A percentile compares a stretch with the other conserved stretches of the same genome.
Conservation (phyloP, 2,329 filamentous ascomycete species). For the Raffaelea albimanens region DNA sequence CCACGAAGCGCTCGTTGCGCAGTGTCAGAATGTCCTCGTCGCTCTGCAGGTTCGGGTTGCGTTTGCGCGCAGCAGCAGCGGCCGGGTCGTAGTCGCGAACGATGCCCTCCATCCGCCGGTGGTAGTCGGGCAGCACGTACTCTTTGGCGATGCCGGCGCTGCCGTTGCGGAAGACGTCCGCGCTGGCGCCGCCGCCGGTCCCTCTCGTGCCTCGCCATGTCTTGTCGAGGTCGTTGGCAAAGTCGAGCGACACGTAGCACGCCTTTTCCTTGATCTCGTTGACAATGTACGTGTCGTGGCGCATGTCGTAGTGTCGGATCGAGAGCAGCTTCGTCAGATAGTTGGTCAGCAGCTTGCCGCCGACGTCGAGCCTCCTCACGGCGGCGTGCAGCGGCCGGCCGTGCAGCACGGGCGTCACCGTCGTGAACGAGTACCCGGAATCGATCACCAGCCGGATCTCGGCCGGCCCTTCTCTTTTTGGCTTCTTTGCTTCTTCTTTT, state of each 20-base stretch:
- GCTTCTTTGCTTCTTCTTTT: no score
- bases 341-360: constrained; percentile 89
- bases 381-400: constrained; percentile 73
- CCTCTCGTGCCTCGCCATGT: constrained; percentile 65
- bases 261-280: constrained; percentile 92
- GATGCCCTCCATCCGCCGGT: constrained; percentile 51
- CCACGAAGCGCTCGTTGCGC: constrained; percentile 82
- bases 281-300: constrained; percentile 85
- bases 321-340: constrained; percentile 85
- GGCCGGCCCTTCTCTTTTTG: no score
- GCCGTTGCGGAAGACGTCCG: constrained; percentile 34
- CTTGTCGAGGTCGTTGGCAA: constrained; percentile 66
- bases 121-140: constrained; percentile 81
- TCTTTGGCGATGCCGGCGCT: constrained; percentile 64
- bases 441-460: constrained; percentile 86
- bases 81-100: constrained; percentile 69
- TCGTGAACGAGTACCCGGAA: constrained; percentile 88
- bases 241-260: constrained; percentile 74
- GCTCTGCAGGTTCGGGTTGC: constrained; percentile 14
- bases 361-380: constrained; percentile 77
- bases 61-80: constrained; percentile 32
- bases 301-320: constrained; percentile 87
- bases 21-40: constrained; percentile 77
- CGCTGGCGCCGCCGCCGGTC: constrained; percentile 46
- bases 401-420: constrained; percentile 73